Conservation (phyloP, 2,329 filamentous ascomycete species). For the Aspergillus vadensis region DNA sequence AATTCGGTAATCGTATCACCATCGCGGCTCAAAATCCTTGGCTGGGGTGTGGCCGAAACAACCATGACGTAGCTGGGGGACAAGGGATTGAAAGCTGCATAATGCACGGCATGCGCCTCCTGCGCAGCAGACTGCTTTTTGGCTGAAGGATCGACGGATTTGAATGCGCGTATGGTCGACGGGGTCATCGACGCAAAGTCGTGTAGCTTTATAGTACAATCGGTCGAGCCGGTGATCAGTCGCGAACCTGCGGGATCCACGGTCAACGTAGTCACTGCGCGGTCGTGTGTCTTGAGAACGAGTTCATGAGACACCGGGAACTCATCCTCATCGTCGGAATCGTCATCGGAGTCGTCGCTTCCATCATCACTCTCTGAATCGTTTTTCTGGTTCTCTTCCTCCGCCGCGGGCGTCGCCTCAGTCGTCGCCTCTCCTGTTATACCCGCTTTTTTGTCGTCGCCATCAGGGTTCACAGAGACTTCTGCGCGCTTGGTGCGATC, state of each 20-base stretch:
- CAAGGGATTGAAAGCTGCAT: conserved; percentile 81
- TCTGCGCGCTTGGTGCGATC: conserved; percentile 70
- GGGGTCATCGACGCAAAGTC: conserved; percentile 96
- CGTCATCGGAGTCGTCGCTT: conserved; percentile 56
- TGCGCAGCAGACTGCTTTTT: conserved; percentile 69
- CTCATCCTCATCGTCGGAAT: conserved; percentile 76
- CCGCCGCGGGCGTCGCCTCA: conserved; percentile 22
- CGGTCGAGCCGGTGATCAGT: conserved; percentile 85
- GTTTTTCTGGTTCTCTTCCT: conserved; percentile 26
- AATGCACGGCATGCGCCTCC: conserved; percentile 86
- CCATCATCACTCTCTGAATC: conserved; percentile 19
- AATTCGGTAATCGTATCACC: conserved; percentile 85
- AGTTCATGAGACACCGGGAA: conserved; percentile 93
- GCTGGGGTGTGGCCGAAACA: conserved; percentile 84
- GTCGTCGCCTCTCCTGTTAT: conserved; percentile 24
- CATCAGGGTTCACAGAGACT: conserved; percentile 35
- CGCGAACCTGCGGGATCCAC: conserved; percentile 83
- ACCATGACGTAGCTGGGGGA: conserved; percentile 81
- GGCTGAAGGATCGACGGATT: conserved; percentile 82
- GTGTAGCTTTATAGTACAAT: conserved; percentile 89
- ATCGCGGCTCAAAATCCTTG: conserved; percentile 85
- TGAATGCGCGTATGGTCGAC: conserved; percentile 90
- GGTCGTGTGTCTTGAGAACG: conserved; percentile 87
- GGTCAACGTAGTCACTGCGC: conserved; percentile 79
- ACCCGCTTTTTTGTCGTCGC: conserved; percentile 28